Evolutionary conservation across 495 filamentous ascomycete species (phyloP), one percentile per base, ranked within the genome.

Genomic region (Cairneyella variabilis): DNA sequence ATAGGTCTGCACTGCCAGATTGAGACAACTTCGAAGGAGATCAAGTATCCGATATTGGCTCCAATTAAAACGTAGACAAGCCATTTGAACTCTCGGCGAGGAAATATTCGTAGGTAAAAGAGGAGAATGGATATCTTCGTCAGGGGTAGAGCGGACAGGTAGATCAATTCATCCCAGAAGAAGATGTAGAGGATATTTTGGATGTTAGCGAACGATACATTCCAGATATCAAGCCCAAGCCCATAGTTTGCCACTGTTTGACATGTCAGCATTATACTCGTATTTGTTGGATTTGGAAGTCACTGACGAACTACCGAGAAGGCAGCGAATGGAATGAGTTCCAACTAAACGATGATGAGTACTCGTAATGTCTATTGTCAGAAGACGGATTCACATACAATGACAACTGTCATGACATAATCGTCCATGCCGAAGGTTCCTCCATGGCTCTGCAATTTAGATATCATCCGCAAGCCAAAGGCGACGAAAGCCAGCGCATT

Each of bases 71-170:
- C 41, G 12, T 21, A 44, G 18, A 44, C 41, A 21, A n/a, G 23
- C 5, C 23, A 22, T 44, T 26, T 44, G 41, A 44, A 44, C 5
- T 44, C 23, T 44, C 23, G 5, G 5, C 14, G 2, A 14, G 41
- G 3, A n/a, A 44, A 44, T 14, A 44, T 44, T 2, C 67, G 46
- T 67, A 71, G 2, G 62, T 18, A 14, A 43, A 45, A 10, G 67
- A 67, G 8, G 51, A 59, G 41, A 3, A 44, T 44, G 8, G 41
- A 44, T 20, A 44, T 44, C 41, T 44, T 44, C 9, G 41, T 44
- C 18, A 44, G 25, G 0, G 67, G 67, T 1, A 70, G 43, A 16
- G 64, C 63, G 26, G 62, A 66, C 23, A 71, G 57, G 32, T 71
- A 71, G 4, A 69, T 40, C 25, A 65, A 40, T 37, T 71, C 67